Percentiles rank a stretch among this genome's conserved stretches.
These are phyloP conservation scores for Globisporangium nagaii DNA, from an alignment of 352 stramenopile genomes.

Conservation along the genomic window DNA sequence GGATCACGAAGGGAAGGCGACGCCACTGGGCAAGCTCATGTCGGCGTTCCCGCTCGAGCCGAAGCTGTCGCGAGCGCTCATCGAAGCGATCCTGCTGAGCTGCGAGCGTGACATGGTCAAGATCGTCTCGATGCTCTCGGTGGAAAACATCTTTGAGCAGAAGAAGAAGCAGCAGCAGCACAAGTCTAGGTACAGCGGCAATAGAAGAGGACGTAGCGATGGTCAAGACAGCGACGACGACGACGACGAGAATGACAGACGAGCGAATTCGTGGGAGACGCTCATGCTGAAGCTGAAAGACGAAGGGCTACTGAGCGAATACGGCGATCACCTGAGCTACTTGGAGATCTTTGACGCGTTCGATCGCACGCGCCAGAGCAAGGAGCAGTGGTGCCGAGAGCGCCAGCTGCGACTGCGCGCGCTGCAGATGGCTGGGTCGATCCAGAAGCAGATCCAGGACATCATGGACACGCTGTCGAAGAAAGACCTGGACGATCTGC, in stretches of 20 bases:
- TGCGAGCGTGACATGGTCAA: slow-evolving; percentile 62
- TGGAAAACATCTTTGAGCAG: slow-evolving; percentile 70
- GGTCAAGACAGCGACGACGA: slow-evolving; percentile 15
- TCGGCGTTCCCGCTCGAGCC: slow-evolving; percentile 81
- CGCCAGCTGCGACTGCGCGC: slow-evolving; percentile 43
- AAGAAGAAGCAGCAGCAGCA: slow-evolving; percentile 7
- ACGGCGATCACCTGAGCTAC: slow-evolving; percentile 60
- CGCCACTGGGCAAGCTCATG: slow-evolving; percentile 70
- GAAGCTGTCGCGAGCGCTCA: slow-evolving; percentile 51
- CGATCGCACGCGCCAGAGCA: slow-evolving; percentile 12
- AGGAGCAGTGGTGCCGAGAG: slow-evolving; percentile 49
- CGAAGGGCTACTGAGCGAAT: slow-evolving; percentile 39
- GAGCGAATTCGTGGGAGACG: slow-evolving; percentile 21
- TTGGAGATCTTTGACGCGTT: slow-evolving; percentile 41
- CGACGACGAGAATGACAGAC: slow-evolving; percentile 3
- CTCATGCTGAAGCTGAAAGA: slow-evolving; percentile 35
- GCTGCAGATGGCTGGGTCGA: slow-evolving; percentile 42
- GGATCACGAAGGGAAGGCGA: slow-evolving; percentile 43
- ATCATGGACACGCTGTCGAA: slow-evolving; percentile 32
- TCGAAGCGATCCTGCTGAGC: slow-evolving; percentile 50
- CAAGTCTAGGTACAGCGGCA: neutral
- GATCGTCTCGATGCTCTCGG: slow-evolving; percentile 82
- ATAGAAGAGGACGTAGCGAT: neutral
- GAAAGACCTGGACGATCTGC: slow-evolving; percentile 23
- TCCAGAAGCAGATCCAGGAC: slow-evolving; percentile 56